Conservation (phyloP, 2,329 filamentous ascomycete genomes). For the Talaromyces sp. region DNA sequence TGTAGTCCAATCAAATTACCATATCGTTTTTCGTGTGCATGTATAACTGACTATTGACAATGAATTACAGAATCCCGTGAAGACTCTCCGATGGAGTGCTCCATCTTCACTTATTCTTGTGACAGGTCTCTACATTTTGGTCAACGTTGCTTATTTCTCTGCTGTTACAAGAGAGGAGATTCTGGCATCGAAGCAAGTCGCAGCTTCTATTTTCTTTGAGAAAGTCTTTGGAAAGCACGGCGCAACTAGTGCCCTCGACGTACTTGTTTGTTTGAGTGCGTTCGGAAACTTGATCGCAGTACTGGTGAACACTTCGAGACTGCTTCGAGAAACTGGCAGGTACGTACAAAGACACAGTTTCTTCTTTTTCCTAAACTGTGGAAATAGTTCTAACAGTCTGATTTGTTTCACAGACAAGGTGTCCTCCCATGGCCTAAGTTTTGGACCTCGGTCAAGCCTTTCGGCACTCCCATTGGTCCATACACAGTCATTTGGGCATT, state of each 20-base stretch:
- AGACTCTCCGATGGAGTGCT: constrained; percentile 55
- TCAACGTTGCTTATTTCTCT: constrained; percentile 64
- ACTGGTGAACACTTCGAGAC: constrained; percentile 57
- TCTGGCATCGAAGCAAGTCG: constrained; percentile 55
- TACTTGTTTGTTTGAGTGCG: constrained; percentile 59
- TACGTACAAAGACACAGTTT: constrained; percentile 29
- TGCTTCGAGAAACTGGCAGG: constrained; percentile 64
- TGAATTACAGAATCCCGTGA: constrained; percentile 59
- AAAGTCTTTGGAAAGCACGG: constrained; percentile 57
- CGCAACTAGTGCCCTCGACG: constrained; percentile 58
- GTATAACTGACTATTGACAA: neutral
- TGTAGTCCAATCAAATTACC: neutral
- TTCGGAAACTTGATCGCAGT: constrained; percentile 64
- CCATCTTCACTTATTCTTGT: constrained; percentile 56
- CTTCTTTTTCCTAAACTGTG: too few species aligned
- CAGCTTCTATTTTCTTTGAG: constrained; percentile 62
- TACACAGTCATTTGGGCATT: constrained; percentile 61
- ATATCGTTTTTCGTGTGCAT: neutral
- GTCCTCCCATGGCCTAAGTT: constrained; percentile 63
- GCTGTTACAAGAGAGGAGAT: constrained; percentile 60
- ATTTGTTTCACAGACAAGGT: constrained; percentile 53
- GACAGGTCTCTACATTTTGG: constrained; percentile 59
- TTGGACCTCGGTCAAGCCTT: constrained; percentile 66
- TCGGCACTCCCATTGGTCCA: constrained; percentile 64
- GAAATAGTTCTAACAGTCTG: neutral